Evolutionary conservation across 352 stramenopile genomes (phyloP), one percentile per base, ranked within the genome.

Genomic region (Stephanocyclus meneghinianus): DNA sequence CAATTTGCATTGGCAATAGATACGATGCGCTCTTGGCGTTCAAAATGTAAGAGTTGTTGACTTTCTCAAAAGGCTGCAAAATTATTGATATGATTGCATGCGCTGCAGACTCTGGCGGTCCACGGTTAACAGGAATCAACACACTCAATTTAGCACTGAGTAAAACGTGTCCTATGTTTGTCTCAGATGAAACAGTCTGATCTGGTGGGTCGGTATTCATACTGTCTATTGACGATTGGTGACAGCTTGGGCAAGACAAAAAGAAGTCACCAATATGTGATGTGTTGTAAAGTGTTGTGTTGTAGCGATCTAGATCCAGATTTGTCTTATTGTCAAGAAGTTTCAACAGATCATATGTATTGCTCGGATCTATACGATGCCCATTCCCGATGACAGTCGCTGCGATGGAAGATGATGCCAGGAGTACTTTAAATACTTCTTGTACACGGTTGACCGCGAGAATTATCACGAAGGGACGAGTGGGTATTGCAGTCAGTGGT

Each of bases 401-500:
- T 2, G 48, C 73, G 45, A 16, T 78, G 44, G 74, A 71, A 9
- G 51, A 60, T 3, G 26, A 26, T 66, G 95, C 95, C 13, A 96
- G 68, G 0, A 90, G 91, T 57, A 94, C 96, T 47, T 84, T 60
- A 61, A 90, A 96, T 8, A 93, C 74, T 57, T 95, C 78, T 73
- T 96, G 93, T 11, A 96, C 93, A 40, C 95, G 89, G 78, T 96
- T 96, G 56, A 96, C 88, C 11, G 93, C 91, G 30, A 96, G 85
- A 44, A 95, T 91, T 32, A 93, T 85, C 78, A 96, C 88, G 40
- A 94, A 87, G 57, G 91, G 87, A 56, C 55, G 76, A 21, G 80
- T 83, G 63, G 84, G 70, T 56, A 92, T 89, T 53, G 79, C 91
- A 47, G 73, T 93, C n/a, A 81, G 73, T 18, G 89, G 60, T 37